These are phyloP conservation scores for Diddensiella caesifluorescens DNA, from an alignment of 805 yeast genomes.

Conservation along the genomic window DNA sequence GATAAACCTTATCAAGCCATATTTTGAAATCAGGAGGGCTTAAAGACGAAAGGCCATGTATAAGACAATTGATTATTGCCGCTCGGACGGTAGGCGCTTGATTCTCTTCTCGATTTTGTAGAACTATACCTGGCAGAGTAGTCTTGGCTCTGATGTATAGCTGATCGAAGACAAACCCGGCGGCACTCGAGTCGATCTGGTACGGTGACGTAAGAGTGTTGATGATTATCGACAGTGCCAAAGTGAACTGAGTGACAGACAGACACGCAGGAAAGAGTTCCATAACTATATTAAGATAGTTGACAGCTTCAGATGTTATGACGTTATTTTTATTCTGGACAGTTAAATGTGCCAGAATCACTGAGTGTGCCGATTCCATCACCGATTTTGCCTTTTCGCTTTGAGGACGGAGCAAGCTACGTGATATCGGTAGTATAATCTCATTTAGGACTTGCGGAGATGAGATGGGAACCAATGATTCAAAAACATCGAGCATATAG, in stretches of 20 bases:
- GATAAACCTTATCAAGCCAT: constrained; percentile 41
- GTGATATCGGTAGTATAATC: constrained; percentile 29
- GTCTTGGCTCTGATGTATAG: constrained; percentile 35
- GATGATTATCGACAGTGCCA: constrained; percentile 55
- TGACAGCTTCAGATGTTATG: background rate
- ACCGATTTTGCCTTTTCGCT: constrained; percentile 27
- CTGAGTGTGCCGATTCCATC: constrained; percentile 63
- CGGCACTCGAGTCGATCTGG: constrained; percentile 28
- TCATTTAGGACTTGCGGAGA: constrained; percentile 36
- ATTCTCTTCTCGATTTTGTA: constrained; percentile 27
- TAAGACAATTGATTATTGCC: constrained; percentile 42
- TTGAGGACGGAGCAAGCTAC: constrained; percentile 20
- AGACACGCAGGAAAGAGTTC: constrained; percentile 52
- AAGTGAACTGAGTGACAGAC: constrained; percentile 49
- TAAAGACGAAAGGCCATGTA: constrained; percentile 50
- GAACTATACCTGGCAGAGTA: constrained; percentile 33
- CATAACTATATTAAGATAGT: constrained; percentile 44
- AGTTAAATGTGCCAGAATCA: constrained; percentile 38
- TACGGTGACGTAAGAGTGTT: constrained; percentile 37
- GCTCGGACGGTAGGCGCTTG: constrained; percentile 38
- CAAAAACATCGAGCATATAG: constrained; percentile 32
- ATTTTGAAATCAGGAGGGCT: constrained; percentile 38
- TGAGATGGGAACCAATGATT: constrained; percentile 30
- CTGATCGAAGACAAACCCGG: constrained; percentile 36
- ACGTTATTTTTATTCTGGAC: constrained; percentile 25